phyloP scores from a whole-genome alignment of 805 yeast species.

The Candida xyloterini region DNA sequence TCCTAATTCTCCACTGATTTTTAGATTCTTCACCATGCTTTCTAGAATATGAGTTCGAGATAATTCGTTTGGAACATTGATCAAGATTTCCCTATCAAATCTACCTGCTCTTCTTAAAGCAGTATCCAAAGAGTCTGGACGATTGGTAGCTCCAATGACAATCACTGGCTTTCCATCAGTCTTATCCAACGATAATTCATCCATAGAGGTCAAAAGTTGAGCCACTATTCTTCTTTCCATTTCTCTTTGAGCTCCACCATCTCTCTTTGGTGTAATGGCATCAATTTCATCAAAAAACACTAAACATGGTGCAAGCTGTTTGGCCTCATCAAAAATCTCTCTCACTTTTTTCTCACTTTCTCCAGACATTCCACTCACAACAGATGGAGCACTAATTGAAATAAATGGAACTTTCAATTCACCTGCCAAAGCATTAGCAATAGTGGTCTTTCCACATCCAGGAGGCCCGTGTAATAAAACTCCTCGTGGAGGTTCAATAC shows the following conservation, averaged over 20 bases:
- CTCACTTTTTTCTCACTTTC: constrained; percentile 93
- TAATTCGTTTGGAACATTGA: constrained; percentile 89
- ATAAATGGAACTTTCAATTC: constrained; percentile 92
- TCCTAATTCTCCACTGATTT: constrained; percentile 69
- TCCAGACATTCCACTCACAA: constrained; percentile 99
- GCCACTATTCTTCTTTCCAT: constrained; percentile 98
- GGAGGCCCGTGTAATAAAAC: constrained; percentile 96
- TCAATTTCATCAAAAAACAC: constrained; percentile 96
- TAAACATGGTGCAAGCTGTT: constrained; percentile 83
- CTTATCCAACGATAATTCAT: constrained; percentile 81
- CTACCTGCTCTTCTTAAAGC: constrained; percentile 96
- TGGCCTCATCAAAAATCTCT: constrained; percentile 92
- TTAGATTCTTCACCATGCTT: constrained; percentile 66
- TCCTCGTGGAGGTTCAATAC: constrained; percentile 95
- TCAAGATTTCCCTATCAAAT: constrained; percentile 90
- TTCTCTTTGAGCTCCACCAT: constrained; percentile 96
- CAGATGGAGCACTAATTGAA: constrained; percentile 88
- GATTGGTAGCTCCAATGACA: constrained; percentile 92
- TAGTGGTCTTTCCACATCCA: constrained; percentile 96
- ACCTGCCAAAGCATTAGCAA: constrained; percentile 95
- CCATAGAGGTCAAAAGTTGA: constrained; percentile 91
- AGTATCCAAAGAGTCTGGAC: constrained; percentile 93
- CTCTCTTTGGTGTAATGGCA: constrained; percentile 97
- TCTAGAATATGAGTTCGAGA: constrained; percentile 73
- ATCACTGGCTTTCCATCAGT: constrained; percentile 92